Conservation (phyloP, 1,284 basidiomycete species). For the Melanopsichium pennsylvanicum region DNA sequence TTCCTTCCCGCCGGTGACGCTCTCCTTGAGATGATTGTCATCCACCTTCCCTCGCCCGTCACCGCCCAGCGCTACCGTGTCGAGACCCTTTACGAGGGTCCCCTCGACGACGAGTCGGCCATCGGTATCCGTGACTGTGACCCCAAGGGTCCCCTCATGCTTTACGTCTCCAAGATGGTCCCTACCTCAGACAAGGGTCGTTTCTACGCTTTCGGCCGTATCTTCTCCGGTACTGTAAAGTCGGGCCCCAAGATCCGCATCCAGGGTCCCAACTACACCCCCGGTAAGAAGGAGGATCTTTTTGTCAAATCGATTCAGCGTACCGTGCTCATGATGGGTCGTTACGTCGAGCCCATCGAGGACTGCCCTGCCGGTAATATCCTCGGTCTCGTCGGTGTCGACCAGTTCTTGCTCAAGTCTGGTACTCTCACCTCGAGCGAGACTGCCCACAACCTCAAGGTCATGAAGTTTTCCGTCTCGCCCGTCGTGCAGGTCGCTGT, state of each 20-base stretch:
- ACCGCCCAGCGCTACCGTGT: constrained; percentile 99
- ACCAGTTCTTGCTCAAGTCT: constrained; percentile 98
- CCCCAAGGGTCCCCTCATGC: constrained; percentile 93
- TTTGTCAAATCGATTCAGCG: constrained; percentile 99
- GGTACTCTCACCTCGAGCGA: constrained; percentile 97
- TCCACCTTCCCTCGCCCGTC: constrained; percentile 88
- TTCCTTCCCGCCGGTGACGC: constrained; percentile 99
- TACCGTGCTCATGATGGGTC: constrained; percentile 99
- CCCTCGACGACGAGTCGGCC: constrained; percentile 99
- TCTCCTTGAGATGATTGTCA: constrained; percentile 99
- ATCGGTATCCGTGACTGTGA: constrained; percentile 99
- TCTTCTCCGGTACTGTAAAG: constrained; percentile 97
- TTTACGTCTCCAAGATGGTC: constrained; percentile 99
- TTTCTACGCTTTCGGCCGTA: constrained; percentile 99
- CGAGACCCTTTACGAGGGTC: constrained; percentile 99
- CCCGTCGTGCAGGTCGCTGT: constrained; percentile 99
- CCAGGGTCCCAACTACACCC: constrained; percentile 98
- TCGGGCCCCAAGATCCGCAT: constrained; percentile 99
- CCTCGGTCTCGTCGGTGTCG: constrained; percentile 98
- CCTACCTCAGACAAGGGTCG: constrained; percentile 99
- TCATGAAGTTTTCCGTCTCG: constrained; percentile 92
- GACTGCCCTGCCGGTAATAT: constrained; percentile 99
- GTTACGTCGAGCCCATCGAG: constrained; percentile 97
- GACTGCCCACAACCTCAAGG: constrained; percentile 99
- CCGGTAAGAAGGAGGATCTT: constrained; percentile 98